phyloP scores from a whole-genome alignment of 129 eudicot species.

The Centaurea solstitialis region DNA sequence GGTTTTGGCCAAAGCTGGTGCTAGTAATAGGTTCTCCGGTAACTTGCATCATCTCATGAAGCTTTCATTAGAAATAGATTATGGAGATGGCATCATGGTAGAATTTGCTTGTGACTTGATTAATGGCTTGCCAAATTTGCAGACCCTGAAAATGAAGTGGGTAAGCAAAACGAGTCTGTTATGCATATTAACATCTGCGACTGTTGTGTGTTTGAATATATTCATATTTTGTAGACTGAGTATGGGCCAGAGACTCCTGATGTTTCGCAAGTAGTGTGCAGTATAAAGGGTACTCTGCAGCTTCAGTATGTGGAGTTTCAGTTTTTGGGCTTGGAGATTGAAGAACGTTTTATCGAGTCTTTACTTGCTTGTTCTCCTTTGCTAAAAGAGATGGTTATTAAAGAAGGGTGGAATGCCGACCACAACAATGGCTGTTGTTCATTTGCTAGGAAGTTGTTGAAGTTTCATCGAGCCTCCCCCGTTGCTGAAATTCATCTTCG shows the following conservation, averaged over 20 bases:
- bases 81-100: neutral
- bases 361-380: conserved; percentile 13
- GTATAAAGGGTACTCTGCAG: neutral
- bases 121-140: conserved; percentile 7
- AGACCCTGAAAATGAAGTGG: neutral
- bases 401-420: fast-evolving
- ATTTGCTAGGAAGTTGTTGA: conserved; percentile 8
- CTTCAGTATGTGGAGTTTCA: neutral
- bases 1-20: neutral
- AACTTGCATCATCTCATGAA: neutral
- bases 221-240: neutral
- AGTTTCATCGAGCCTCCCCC: conserved; percentile 6
- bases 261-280: neutral
- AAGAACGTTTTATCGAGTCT: neutral
- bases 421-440: neutral
- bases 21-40: neutral
- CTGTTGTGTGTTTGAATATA: neutral
- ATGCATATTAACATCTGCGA: neutral
- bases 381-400: conserved; percentile 2
- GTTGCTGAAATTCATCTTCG: neutral
- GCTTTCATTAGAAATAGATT: neutral
- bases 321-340: neutral
- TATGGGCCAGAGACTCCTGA: no score
- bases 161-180: neutral
- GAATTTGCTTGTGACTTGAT: conserved; percentile 6